Percentiles rank a stretch among this genome's conserved stretches.
Conservation (phyloP, 768 basidiomycete genomes). For the Collybia sp. region DNA sequence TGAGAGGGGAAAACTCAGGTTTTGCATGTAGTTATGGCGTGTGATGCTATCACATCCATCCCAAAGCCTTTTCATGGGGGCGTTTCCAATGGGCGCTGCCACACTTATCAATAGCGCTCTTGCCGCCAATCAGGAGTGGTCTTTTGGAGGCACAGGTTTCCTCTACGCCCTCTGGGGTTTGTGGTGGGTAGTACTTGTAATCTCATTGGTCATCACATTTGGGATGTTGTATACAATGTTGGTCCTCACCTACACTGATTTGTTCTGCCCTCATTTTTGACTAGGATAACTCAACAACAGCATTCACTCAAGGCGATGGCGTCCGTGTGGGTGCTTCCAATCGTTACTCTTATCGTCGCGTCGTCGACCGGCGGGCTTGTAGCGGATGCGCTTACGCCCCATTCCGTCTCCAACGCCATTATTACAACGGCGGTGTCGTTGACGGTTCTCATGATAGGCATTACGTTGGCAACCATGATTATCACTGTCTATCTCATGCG, state of each 20-base stretch:
- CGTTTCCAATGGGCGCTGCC: constrained; percentile 55
- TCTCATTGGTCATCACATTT: constrained; percentile 36
- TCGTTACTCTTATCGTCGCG: constrained; percentile 56
- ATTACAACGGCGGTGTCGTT: constrained; percentile 43
- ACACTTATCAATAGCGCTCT: constrained; percentile 53
- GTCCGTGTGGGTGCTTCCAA: constrained; percentile 58
- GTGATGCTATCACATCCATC: constrained; percentile 43
- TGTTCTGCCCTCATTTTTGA: neutral
- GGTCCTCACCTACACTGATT: constrained; percentile 1
- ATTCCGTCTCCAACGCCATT: constrained; percentile 32
- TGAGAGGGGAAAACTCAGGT: neutral
- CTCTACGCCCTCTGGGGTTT: constrained; percentile 54
- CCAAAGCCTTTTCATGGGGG: constrained; percentile 39
- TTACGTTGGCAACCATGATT: constrained; percentile 49
- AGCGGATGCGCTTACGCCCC: constrained; percentile 31
- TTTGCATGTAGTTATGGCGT: constrained; percentile 21
- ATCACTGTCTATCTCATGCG: constrained; percentile 49
- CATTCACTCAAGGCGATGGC: constrained; percentile 44
- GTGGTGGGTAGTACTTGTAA: constrained; percentile 63
- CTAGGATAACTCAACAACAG: constrained; percentile 49
- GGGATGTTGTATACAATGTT: constrained; percentile 17
- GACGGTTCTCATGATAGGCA: constrained; percentile 26
- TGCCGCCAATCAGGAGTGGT: constrained; percentile 36
- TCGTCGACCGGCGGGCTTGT: constrained; percentile 53
- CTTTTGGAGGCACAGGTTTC: constrained; percentile 48